phyloP scores from a whole-genome alignment of 169 alveolate species.

The Babesia divergens region DNA sequence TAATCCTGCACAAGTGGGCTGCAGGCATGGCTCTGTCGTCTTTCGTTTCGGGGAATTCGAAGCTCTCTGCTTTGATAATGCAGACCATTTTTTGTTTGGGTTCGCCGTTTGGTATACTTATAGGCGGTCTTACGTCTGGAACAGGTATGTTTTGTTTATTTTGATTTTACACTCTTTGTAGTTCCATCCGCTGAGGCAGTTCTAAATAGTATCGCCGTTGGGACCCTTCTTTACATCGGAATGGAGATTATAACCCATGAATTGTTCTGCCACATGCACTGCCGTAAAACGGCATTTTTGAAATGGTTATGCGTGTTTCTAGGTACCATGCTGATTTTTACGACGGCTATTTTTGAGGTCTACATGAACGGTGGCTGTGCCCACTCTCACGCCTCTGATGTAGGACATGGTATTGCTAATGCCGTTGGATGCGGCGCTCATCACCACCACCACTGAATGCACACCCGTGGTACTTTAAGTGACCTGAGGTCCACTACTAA shows the following conservation, averaged over 20 bases:
- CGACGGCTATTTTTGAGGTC: constrained; percentile 18
- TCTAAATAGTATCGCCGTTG: constrained; percentile 42
- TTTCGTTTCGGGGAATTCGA: constrained; percentile 18
- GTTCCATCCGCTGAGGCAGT: constrained; percentile 26
- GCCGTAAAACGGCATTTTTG: constrained; percentile 41
- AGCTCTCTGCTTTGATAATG: background rate
- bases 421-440: background rate
- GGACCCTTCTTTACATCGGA: constrained; percentile 54
- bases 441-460: background rate
- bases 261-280: constrained; percentile 35
- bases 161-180: background rate
- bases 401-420: no score
- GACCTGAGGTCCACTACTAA: no score
- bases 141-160: background rate
- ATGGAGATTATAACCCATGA: constrained; percentile 52
- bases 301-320: constrained; percentile 42
- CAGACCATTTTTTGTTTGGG: constrained; percentile 41
- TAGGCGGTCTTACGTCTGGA: constrained; percentile 29
- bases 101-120: constrained; percentile 53
- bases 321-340: constrained; percentile 29
- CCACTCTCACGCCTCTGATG: constrained; percentile 4
- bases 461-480: background rate
- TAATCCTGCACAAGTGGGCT: constrained; percentile 61
- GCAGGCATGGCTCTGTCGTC: constrained; percentile 65
- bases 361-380: constrained; percentile 16